Evolutionary conservation across 2,329 filamentous ascomycete species (phyloP), one percentile per base, ranked within the genome.

Genomic region (Pseudomassariella vexata): DNA sequence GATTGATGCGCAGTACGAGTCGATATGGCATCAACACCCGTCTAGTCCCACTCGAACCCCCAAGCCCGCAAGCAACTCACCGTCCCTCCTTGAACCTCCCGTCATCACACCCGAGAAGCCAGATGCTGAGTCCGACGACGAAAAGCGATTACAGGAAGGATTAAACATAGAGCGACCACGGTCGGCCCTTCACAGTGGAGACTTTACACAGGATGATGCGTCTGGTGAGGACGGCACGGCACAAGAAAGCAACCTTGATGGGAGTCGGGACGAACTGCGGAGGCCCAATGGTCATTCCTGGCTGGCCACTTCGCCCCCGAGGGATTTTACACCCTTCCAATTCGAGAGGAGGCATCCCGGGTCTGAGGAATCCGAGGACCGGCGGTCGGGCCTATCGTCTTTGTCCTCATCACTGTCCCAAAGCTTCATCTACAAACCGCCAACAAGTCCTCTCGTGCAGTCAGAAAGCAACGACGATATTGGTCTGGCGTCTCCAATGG

Each of bases 401-500:
- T 50, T 83, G 8, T 82, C 80, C 3, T 87, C 81, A 6, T 84
- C 86, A 1, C 68, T 85, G 10, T 82, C 84, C 0, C 83, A 80
- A 2, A 88, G 78, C 46, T 95, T 95, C 55, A 71, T 84, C 19
- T 83, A 94, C 40, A 83, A 90, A 58, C 77, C 85, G 3, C 90
- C 92, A 0, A 96, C 92, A 3, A 96, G 89, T 48, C 92, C 92
- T 10, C 66, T 98, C 9, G 89, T 94, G 1, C 81, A 95, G 49
- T 87, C 88, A 24, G 79, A 87, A 49, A 94, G 82, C 59, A 92
- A 89, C 45, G 81, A 86, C 6, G 86, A 92, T 44, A 52, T 82
- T 15, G 79, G 86, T 36, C 66, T 82, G 28, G 67, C 76, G 3
- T 65, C 73, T 41, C 65, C 65, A 14, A 56, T 70, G 33, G 66